Conservation (phyloP, 202 grass and related monocot species). For the Dendrocalamus latiflorus region DNA sequence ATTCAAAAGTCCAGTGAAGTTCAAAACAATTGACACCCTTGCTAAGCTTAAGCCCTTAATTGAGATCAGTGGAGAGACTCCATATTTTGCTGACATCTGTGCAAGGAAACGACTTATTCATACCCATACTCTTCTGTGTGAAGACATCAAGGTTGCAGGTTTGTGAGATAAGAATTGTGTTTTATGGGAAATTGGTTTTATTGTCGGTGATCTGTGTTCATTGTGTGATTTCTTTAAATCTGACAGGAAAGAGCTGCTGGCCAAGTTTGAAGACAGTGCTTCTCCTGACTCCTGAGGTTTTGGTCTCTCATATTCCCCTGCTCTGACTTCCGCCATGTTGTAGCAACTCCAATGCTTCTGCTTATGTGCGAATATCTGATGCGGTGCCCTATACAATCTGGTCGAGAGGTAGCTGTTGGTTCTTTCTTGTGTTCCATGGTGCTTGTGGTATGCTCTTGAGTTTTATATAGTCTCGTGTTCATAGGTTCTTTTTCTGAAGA, state of each 20-base stretch:
- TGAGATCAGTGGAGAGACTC: slow-evolving; percentile 91
- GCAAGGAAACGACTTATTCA: slow-evolving; percentile 77
- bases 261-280: slow-evolving; percentile 84
- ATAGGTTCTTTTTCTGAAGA: not conserved
- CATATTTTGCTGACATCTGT: slow-evolving; percentile 97
- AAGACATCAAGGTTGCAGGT: slow-evolving; percentile 87
- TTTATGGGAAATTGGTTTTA: slow-evolving; percentile 15
- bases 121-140: slow-evolving; percentile 56
- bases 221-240: slow-evolving; percentile 26
- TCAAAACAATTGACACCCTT: slow-evolving; percentile 73
- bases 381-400: slow-evolving; percentile 78
- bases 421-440: slow-evolving; percentile 96
- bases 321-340: slow-evolving; percentile 85
- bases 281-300: slow-evolving; percentile 83
- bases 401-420: slow-evolving; percentile 72
- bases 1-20: slow-evolving; percentile 59
- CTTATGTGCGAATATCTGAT: slow-evolving; percentile 90
- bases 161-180: slow-evolving; percentile 20
- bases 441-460: slow-evolving; percentile 51
- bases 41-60: slow-evolving; percentile 89
- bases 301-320: slow-evolving; percentile 93
- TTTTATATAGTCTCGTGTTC: slow-evolving; percentile 7
- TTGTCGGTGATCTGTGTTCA: not conserved
- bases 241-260: slow-evolving; percentile 73
- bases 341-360: slow-evolving; percentile 81